These are phyloP conservation scores for Pleurotus citrinopileatus DNA, from an alignment of 768 basidiomycete genomes.

Conservation along the genomic window DNA sequence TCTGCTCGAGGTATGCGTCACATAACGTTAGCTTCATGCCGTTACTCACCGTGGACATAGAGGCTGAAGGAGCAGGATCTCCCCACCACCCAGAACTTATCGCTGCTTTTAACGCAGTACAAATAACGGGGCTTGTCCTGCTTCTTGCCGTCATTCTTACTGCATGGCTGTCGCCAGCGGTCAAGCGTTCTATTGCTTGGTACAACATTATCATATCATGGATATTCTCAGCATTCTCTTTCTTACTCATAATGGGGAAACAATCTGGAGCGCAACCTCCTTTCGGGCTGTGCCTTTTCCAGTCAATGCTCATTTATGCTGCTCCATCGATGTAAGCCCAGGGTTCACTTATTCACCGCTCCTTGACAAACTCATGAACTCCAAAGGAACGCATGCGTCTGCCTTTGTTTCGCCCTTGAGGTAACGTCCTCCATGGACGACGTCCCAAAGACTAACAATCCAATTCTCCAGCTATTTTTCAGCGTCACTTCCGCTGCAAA, in stretches of 20 bases:
- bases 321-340: constrained; percentile 18
- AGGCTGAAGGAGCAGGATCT: neutral
- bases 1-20: neutral
- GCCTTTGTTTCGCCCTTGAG: constrained; percentile 15
- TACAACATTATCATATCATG: constrained; percentile 20
- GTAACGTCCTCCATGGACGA: neutral
- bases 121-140: constrained; percentile 7
- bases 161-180: constrained; percentile 11
- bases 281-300: constrained; percentile 21
- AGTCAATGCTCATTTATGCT: constrained; percentile 25
- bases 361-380: neutral
- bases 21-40: too few species aligned
- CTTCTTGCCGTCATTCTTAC: constrained; percentile 2
- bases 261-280: constrained; percentile 20
- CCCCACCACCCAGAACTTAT: neutral
- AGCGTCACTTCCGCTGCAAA: neutral
- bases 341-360: neutral
- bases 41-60: neutral
- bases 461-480: constrained; percentile 1
- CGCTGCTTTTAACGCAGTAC: constrained; percentile 1
- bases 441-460: neutral
- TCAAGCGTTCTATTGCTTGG: constrained; percentile 19
- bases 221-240: constrained; percentile 21
- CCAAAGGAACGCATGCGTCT: constrained; percentile 11
- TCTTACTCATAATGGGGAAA: constrained; percentile 19